Evolutionary conservation across 768 basidiomycete species (phyloP).

Genomic region (Russula emetica): DNA sequence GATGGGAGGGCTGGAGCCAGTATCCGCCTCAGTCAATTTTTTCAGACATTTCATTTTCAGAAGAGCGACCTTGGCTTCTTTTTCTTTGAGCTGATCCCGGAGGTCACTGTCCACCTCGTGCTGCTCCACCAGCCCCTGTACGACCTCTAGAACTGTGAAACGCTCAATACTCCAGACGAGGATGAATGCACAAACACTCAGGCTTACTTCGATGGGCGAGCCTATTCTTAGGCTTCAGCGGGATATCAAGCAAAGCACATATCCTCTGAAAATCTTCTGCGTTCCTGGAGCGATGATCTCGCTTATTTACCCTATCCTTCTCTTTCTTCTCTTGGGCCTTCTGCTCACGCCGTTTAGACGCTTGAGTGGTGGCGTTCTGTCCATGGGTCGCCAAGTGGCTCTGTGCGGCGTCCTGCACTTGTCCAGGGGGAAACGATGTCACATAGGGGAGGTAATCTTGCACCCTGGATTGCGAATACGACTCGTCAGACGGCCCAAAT

Average conservation of each 20-base stretch:
- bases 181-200: background rate
- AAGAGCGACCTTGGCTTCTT: background rate
- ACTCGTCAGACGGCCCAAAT: too few relatives aligned
- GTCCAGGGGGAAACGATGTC: background rate
- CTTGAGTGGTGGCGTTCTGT: background rate
- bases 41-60: too few relatives aligned
- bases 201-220: slow-evolving; percentile 6
- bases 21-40: too few relatives aligned
- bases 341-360: background rate
- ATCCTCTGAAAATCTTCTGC: background rate
- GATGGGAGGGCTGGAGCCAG: too few relatives aligned
- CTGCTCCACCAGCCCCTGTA: background rate
- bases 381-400: background rate
- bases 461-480: background rate
- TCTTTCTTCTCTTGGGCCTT: background rate
- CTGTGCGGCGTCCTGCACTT: background rate
- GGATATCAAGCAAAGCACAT: background rate
- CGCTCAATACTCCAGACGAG: background rate
- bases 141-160: background rate
- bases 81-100: background rate
- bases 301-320: background rate
- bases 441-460: background rate
- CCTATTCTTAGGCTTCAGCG: background rate
- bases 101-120: too few relatives aligned
- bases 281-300: background rate